Conservation (phyloP, 345 rosid species). For the Gossypium sturtianum region DNA sequence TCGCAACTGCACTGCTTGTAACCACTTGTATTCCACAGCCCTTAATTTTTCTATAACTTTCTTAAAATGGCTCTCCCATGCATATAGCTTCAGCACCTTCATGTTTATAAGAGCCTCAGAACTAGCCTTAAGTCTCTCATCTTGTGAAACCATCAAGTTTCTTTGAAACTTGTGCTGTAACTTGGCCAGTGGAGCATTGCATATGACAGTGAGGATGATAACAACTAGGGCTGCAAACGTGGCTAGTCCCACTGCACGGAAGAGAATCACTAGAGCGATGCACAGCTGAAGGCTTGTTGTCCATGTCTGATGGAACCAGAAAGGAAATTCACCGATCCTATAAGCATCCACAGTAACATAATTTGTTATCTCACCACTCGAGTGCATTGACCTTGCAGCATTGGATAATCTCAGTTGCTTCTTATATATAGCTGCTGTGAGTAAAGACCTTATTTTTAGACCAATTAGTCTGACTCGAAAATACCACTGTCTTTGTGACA, state of each 20-base stretch:
- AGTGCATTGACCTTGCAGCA: slow-evolving; percentile 64
- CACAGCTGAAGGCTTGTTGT: slow-evolving; percentile 80
- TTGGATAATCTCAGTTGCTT: slow-evolving; percentile 80
- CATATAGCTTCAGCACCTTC: slow-evolving; percentile 88
- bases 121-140: slow-evolving; percentile 72
- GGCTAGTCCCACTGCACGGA: slow-evolving; percentile 79
- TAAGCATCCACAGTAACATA: slow-evolving; percentile 92
- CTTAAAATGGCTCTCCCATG: slow-evolving; percentile 91
- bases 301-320: slow-evolving; percentile 97
- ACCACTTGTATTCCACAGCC: slow-evolving; percentile 53
- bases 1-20: slow-evolving; percentile 73
- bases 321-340: slow-evolving; percentile 88
- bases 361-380: slow-evolving; percentile 88
- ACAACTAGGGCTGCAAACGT: slow-evolving; percentile 74
- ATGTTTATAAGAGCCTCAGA: slow-evolving; percentile 81
- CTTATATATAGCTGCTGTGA: slow-evolving; percentile 74
- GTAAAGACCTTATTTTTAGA: slow-evolving; percentile 66
- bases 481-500: slow-evolving; percentile 91
- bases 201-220: slow-evolving; percentile 65
- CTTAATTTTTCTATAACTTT: slow-evolving; percentile 69
- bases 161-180: slow-evolving; percentile 81
- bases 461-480: slow-evolving; percentile 80
- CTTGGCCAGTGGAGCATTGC: slow-evolving; percentile 90
- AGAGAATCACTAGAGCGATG: slow-evolving; percentile 63
- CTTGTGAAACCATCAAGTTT: slow-evolving; percentile 74